Base-by-base conservation (phyloP, 2,329 filamentous ascomycete genomes). In the Aspergillus pseudoviridinutans region DNA sequence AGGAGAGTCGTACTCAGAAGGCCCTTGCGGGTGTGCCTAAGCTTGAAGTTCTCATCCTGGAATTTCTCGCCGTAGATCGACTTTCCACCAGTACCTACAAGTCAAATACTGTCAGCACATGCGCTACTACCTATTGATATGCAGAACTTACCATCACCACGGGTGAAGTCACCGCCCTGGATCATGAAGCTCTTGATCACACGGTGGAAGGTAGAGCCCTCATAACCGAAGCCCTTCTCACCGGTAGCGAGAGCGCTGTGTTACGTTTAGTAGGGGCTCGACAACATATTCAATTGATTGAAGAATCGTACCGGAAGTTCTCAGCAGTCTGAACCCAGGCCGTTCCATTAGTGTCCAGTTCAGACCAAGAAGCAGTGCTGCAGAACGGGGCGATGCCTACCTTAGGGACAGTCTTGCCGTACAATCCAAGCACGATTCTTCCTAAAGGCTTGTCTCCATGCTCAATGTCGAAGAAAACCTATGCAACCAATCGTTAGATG, bases 161-260 rank as follows among this genome's bases (percentile, higher is more conserved):
- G 80, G 63, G 85, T 88, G 74, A 88, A 87, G 71, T 88, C 85
- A 73, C 85, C 86, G 67, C 85, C 86, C 74, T 88, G 85, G 62
- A 88, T 86, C 85, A 89, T 88, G 76, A 88, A 88, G 60, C 83
- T 72, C 75, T 86, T 85, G 78, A 89, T 88, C 62, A 88, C 84
- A 68, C 86, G 84, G 79, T 89, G 86, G 81, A 89, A 88, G 61
- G 77, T 79, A 44, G 84, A 87, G 53, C 83, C 84, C 73, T 87
- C 80, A 69, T 87, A 89, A 49, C 85, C 85, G 66, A 82, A 87
- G 67, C 85, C 85, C 75, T 87, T 84, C 78, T 87, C 84, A 66
- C 85, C 85, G 56, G 85, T 88, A 62, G 84, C 83, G 57, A 88
- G 76, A 71, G 83, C 84, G 56, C 75, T 77, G 51, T 44, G 32